Base-by-base conservation (phyloP, 768 basidiomycete species). In the Trametes cinnabarina region DNA sequence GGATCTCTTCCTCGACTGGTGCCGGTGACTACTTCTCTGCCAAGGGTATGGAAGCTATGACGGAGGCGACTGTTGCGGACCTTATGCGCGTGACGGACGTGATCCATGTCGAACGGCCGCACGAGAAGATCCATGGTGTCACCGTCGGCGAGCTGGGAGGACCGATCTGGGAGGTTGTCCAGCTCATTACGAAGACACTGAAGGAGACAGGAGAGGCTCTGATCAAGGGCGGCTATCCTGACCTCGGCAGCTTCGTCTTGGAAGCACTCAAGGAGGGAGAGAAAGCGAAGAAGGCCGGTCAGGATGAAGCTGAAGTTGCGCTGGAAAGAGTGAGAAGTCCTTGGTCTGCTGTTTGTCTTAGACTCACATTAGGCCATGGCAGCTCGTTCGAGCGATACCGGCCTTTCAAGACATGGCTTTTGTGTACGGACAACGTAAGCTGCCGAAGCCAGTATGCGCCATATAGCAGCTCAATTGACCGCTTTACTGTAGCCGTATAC, bases 361-460 rank as follows among this genome's bases (percentile, higher is more conserved):
- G 41, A 32, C 26, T 26, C 22, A 37, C 3, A 39, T 34, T 19
- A 14, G n/a, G 1, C 23, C 3, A 14, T 48, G 1, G 52, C 66
- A 94, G 89, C 77, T 94, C 39, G 86, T 89, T 17, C 75, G 79
- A 20, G 86, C 85, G 10, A 82, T 95, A 59, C 93, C 93, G 32
- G 88, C 84, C 6, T 94, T 96, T 69, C 81, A 77, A 54, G 93
- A 96, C 68, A 88, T 90, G 84, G 77, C 81, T 23, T 55, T 79
- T 5, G 82, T 94, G 10, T 71, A 89, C 41, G 84, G 79, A 30
- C 76, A 80, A 71, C 80, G 90, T 90, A 66, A 61, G 82, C 34
- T 74, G 22, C 23, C 7, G 41, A 32, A 28, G 37, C 37, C 42
- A 26, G 8, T 2, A 9, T 7, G 12, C 8, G 34, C 60, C 55